Base-by-base conservation (phyloP, 495 filamentous ascomycete genomes). In the Neurospora sp. region DNA sequence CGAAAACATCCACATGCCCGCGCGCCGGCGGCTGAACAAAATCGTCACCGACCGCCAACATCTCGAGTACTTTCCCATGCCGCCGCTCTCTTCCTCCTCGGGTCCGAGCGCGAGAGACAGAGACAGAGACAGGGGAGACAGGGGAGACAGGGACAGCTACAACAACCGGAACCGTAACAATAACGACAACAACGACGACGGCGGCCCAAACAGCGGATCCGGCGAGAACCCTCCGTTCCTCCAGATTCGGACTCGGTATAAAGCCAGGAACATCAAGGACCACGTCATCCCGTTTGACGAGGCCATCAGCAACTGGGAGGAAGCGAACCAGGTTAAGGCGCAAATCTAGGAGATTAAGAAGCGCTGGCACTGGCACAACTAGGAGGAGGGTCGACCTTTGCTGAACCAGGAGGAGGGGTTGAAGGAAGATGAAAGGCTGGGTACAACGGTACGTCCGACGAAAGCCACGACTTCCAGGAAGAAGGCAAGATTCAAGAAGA, bases 261-360 rank as follows among this genome's bases (percentile, higher is more conserved):
- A 76, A 16, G 79, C 81, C 7, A 79, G 72, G 40, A 77, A 80
- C 40, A 81, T 83, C 27, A 70, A 77, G 37, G 75, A 76, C 11
- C 76, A 82, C 9, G 46, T 79, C 3, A 77, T 79, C 6, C 73
- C 76, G 12, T 75, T 81, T 6, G 74, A 75, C 38, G 76, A 81
- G 37, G 81, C 78, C n/a, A 78, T 79, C 8, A 71, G 31, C 39
- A 76, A 75, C 46, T 84, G 84, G 83, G 82, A 84, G 75, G 77
- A 72, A 54, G 77, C 76, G 73, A 82, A 74, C 59, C 66, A 44
- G 4, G 76, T 79, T 4, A 69, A 69, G 71, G 20, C 79, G 42
- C 71, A 76, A 27, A n/a, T 62, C 54, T 62, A 62, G 54, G 54
- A 62, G 54, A 62, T 62, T 62, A 62, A 31, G 23, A 62, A 31